Base-by-base conservation (phyloP, 495 filamentous ascomycete genomes). In the Trichoderma erinaceum region DNA sequence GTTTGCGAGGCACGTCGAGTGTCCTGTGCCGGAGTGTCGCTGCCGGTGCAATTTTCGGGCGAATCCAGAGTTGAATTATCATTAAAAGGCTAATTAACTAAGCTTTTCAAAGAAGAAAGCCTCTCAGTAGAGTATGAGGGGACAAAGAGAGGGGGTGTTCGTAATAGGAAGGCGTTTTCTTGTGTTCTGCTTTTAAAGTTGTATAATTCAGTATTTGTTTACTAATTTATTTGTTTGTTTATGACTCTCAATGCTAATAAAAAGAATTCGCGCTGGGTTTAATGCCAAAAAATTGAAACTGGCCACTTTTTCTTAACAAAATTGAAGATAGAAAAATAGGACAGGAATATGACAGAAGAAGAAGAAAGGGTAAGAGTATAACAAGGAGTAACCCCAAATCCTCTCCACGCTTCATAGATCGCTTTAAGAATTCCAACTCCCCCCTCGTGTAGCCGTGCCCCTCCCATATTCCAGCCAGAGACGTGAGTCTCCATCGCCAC, bases 1-100 rank as follows among this genome's bases (percentile, higher is more conserved):
- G 95, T 99, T 98, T 76, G 81, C 78, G 41, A 83, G 85, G 66
- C 90, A 96, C 76, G 83, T 80, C 66, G 86, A 93, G 70, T 98
- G 95, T 78, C 92, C 95, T 0, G 91, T 96, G 23, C 88, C 92
- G 1, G 93, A 95, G 71, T 99, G 95, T 76, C 81, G 84, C 71
- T 99, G 95, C 76, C 84, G 87, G 71, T 99, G 95, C 80, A 86
- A 85, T 71, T 79, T 79, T 61, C 72, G 78, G 69, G 77, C 77
- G 27, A 82, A 82, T 66, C 80, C 80, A 65, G 81, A 83, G 75
- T 63, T 83, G 72, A 79, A 77, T 67, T 83, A 83, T 71, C 74
- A 69, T 21, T 82, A 68, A 38, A 68, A 38, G 25, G 61, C 16
- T 56, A 6, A 16, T 46, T 2, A 25, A 27, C 1, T 41, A 38